phyloP scores from a whole-genome alignment of 306 rosid genomes.

The Purshia tridentata region DNA sequence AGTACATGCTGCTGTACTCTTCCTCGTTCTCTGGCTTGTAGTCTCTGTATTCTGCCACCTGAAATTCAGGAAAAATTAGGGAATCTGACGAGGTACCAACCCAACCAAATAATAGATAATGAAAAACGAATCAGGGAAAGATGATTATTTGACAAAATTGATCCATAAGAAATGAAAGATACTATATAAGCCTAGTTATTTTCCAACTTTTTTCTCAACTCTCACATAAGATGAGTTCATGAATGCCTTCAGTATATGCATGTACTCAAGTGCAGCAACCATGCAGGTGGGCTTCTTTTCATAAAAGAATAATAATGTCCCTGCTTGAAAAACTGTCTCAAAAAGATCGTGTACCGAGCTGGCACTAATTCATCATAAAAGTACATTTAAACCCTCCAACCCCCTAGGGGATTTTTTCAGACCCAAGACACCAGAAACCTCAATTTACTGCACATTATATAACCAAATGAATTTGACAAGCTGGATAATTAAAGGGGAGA shows the following conservation, averaged over 20 bases:
- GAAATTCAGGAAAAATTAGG: slow-evolving; percentile 7
- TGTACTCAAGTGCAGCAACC: too few species aligned
- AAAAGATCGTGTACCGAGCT: neutral
- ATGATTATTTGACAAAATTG: neutral
- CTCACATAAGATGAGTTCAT: too few species aligned
- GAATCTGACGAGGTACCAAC: neutral
- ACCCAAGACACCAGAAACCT: too few species aligned
- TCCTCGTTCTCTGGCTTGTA: slow-evolving; percentile 33
- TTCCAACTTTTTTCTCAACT: too few species aligned
- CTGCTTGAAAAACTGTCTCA: neutral
- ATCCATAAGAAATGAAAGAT: neutral
- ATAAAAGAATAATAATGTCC: too few species aligned
- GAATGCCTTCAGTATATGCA: too few species aligned
- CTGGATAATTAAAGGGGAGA: neutral
- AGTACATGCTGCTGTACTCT: slow-evolving; percentile 25
- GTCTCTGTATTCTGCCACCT: slow-evolving; percentile 33
- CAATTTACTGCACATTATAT: neutral
- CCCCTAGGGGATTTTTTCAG: too few species aligned
- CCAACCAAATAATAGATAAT: neutral
- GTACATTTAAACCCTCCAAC: neutral
- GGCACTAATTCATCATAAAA: neutral
- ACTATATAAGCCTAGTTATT: neutral
- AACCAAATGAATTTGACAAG: neutral
- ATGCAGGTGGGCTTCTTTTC: too few species aligned
- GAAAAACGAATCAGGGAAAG: neutral